phyloP scores from a whole-genome alignment of 75 land plant species.

The Chamaecyparis obtusa region DNA sequence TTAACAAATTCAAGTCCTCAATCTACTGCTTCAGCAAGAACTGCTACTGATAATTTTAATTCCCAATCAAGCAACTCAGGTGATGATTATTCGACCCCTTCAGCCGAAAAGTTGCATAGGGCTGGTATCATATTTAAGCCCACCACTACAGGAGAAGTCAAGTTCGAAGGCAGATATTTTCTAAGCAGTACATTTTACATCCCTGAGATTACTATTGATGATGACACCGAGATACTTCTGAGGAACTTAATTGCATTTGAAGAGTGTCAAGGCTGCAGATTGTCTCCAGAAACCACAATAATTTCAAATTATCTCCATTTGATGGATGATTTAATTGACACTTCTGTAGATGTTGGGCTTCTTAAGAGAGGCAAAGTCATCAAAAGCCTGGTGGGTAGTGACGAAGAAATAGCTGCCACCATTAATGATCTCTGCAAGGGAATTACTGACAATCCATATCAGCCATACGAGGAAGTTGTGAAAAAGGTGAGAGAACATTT shows the following conservation, averaged over 20 bases:
- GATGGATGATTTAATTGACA: not conserved
- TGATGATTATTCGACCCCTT: not conserved
- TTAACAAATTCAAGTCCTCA: not conserved
- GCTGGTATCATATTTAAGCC: not conserved
- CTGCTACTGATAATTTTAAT: not conserved
- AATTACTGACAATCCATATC: not conserved
- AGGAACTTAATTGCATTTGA: not conserved
- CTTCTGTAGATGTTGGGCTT: not conserved
- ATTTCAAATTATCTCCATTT: not conserved
- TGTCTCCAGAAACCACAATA: not conserved
- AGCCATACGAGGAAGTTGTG: not conserved
- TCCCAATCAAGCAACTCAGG: not conserved
- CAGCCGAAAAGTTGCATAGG: not conserved
- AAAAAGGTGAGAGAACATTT: not conserved
- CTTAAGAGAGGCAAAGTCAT: not conserved
- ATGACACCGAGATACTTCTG: not conserved
- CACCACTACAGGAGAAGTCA: not conserved
- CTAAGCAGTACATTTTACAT: not conserved
- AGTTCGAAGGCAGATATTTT: not conserved
- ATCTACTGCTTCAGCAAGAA: not conserved
- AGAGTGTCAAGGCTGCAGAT: not conserved
- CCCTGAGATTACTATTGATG: not conserved
- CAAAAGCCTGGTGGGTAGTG: not conserved
- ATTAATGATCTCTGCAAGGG: not conserved
- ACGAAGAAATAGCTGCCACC: not conserved